Evolutionary conservation across 352 stramenopile species (phyloP), one percentile per base, ranked within the genome.

Genomic region (Phytophthora cajani): DNA sequence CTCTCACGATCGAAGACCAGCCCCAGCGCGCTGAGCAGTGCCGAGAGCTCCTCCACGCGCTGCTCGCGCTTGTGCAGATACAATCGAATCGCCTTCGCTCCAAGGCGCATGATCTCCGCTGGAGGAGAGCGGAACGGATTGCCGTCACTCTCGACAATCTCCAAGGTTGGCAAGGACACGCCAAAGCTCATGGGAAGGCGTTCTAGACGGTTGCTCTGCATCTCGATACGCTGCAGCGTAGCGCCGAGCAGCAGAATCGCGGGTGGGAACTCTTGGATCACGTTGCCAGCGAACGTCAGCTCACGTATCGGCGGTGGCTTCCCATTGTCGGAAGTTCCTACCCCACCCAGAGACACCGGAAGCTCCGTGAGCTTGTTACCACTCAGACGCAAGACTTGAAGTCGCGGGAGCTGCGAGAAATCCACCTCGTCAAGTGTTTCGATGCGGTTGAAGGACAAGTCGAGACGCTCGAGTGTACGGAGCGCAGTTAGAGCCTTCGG

Each of bases 171-270:
- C 27, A 94, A 61, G n/a, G 60, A 60, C 17, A 79, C 74, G 0
- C 83, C 83, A 65, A 94, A 92, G 42, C 75, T 79, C 10, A 88
- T 65, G 0, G 87, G 87, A 1, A 94, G 51, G 0, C 78, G 77
- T n/a, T 77, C 77, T 21, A 94, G 70, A 46, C 88, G 85, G 75
- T 94, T 93, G 67, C 78, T 91, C 55, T 93, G 87, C 69, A 94
- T 87, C 21, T 85, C 64, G 9, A 93, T 58, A 1, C 72, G 62
- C 49, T 77, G 62, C 5, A 92, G 65, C 21, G 85, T 81, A 1
- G 62, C 32, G 7, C 79, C 72, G n/a, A 94, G 72, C 9, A 64
- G 27, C 19, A 90, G 59, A 7, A 92, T 69, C 3, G 72, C 66
- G 0, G 64, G 10, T 2, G 85, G 85, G n/a, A 93, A 84, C 16